Conservation (phyloP, 2,329 filamentous ascomycete species). For the Rachicladosporium sp. region DNA sequence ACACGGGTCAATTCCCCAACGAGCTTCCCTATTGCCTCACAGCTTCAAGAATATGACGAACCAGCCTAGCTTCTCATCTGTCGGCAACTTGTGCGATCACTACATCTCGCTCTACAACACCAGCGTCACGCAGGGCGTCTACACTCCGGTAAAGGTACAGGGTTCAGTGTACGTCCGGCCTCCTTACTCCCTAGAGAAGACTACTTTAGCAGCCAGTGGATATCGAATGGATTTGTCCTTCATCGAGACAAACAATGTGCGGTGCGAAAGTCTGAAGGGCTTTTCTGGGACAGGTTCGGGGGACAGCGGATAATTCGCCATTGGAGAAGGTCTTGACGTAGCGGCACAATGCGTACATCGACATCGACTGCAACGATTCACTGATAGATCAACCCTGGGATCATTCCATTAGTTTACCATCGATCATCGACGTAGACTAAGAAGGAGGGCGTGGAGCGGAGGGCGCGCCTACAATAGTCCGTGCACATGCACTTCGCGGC, state of each 20-base stretch:
- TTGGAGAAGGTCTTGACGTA: too few relatives aligned
- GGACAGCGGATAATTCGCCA: not conserved
- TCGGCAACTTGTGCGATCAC: not conserved
- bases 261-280: not conserved
- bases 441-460: too few relatives aligned
- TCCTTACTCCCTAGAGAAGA: not conserved
- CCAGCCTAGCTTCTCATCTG: not conserved
- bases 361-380: too few relatives aligned
- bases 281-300: not conserved
- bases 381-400: too few relatives aligned
- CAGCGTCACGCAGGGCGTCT: not conserved
- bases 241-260: not conserved
- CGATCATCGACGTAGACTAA: too few relatives aligned
- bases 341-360: too few relatives aligned
- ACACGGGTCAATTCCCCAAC: not conserved
- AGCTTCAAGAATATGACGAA: not conserved
- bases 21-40: not conserved
- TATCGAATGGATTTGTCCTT: not conserved
- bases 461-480: too few relatives aligned
- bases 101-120: not conserved
- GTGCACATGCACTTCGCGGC: too few relatives aligned
- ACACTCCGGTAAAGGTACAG: not conserved
- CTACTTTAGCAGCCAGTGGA: not conserved
- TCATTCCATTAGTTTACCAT: too few relatives aligned
- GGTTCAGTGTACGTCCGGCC: not conserved